Base-by-base conservation (phyloP, 2,329 filamentous ascomycete genomes). In the Zarea fungicola region DNA sequence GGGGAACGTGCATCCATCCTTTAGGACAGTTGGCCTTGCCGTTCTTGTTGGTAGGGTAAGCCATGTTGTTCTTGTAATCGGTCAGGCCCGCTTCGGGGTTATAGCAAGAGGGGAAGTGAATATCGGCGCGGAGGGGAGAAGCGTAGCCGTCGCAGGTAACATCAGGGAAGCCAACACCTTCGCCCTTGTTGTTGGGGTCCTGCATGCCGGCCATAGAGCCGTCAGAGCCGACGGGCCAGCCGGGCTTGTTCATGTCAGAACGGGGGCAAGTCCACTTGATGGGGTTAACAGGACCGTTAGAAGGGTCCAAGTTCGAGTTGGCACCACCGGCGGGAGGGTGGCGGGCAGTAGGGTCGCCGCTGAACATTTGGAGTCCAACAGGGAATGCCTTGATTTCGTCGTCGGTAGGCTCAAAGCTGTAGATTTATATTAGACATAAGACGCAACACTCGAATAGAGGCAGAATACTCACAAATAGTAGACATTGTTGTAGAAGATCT, bases 101-200 rank as follows among this genome's bases (percentile, higher is more conserved):
- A 76, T 86, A 88, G 73, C 85, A 88, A 6, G 81, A 83, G 6
- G 85, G 85, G 68, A 88, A 86, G 71, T 85, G 84, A 34, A 87
- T 68, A 55, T 88, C 83, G 49, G 78, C 75, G 32, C 84, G 80
- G 37, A 82, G 73, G 51, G 81, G 81, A 44, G 81, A 83, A 55
- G 72, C 74, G 49, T 68, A 73, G 44, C 78, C 76, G 58, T 85
- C 80, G 62, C 87, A 90, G 59, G 83, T 77, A 62, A 78, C 74
- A 60, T 83, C 75, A 23, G 87, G 87, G 62, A 93, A 85, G n/a
- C 80, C 81, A 16, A 75, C 71, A 53, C 81, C 81, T 37, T 76
- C 69, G 42, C 77, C 78, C 56, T 73, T 55, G 67, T 82, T 79
- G 59, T 63, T 58, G 28, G 75, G 68, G 56, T 81, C 76, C 39